Conservation (phyloP, 2,329 filamentous ascomycete genomes). For the Bipolaris victoriae region DNA sequence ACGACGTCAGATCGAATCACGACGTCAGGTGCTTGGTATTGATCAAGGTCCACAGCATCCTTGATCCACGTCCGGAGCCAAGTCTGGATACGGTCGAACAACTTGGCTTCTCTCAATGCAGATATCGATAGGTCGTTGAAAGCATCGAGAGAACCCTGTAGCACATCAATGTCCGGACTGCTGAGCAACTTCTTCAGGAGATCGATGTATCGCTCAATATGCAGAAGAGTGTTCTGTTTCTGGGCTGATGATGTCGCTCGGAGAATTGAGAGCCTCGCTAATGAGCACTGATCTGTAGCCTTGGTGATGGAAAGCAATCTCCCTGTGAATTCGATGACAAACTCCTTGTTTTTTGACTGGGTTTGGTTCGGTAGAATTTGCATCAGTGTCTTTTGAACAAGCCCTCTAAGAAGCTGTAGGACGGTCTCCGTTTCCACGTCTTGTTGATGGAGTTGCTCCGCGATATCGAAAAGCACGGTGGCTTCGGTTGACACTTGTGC, state of each 20-base stretch:
- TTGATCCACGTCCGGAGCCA: conserved; percentile 33
- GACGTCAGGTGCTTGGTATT: conserved; percentile 20
- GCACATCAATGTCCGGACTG: conserved; percentile 10
- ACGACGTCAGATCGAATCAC: conserved; percentile 15
- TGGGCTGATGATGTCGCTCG: conserved; percentile 33
- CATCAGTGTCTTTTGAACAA: conserved; percentile 34
- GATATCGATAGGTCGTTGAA: conserved; percentile 35
- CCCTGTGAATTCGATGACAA: conserved; percentile 35
- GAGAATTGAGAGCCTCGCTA: conserved; percentile 34
- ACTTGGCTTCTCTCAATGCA: conserved; percentile 24
- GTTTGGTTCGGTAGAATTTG: conserved; percentile 45
- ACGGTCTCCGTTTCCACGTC: conserved; percentile 17
- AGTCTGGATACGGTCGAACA: conserved; percentile 22
- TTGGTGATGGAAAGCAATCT: conserved; percentile 29
- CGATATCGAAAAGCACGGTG: conserved; percentile 34
- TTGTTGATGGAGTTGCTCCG: conserved; percentile 30
- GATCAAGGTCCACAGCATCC: conserved; percentile 27
- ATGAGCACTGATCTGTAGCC: conserved; percentile 29
- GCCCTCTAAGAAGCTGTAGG: conserved; percentile 32
- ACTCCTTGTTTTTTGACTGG: conserved; percentile 42
- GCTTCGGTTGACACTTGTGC: conserved; percentile 41
- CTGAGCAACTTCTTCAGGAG: conserved; percentile 32
- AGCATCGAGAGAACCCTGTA: conserved; percentile 34
- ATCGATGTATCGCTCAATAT: conserved; percentile 30
- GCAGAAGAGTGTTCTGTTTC: conserved; percentile 29